phyloP scores from a whole-genome alignment of 768 basidiomycete genomes.

The Lentinula detonsa region DNA sequence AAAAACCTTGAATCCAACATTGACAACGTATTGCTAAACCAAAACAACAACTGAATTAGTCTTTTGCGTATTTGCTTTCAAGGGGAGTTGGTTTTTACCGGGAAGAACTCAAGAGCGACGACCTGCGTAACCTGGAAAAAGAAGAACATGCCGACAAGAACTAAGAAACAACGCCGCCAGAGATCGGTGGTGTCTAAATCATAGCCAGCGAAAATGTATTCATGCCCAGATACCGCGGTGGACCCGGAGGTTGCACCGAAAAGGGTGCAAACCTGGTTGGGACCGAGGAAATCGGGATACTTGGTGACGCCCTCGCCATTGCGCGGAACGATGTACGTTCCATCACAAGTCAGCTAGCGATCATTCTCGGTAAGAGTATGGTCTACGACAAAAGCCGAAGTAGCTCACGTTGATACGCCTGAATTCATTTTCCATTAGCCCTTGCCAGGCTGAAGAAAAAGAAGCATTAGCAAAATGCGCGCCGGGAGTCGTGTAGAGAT shows the following conservation, averaged over 20 bases:
- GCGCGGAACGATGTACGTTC: slow-evolving; percentile 57
- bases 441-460: slow-evolving; percentile 54
- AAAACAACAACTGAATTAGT: slow-evolving; percentile 7
- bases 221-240: slow-evolving; percentile 45
- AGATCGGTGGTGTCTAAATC: slow-evolving; percentile 42
- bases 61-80: slow-evolving; percentile 5
- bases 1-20: slow-evolving; percentile 48
- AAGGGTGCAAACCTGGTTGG: slow-evolving; percentile 76
- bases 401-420: slow-evolving; percentile 52
- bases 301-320: slow-evolving; percentile 48
- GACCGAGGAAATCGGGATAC: slow-evolving; percentile 53
- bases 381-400: slow-evolving; percentile 5
- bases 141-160: slow-evolving; percentile 65
- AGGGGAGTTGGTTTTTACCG: slow-evolving; percentile 31
- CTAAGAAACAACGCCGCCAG: slow-evolving; percentile 65
- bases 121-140: slow-evolving; percentile 68
- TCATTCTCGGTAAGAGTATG: slow-evolving; percentile 5
- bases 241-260: slow-evolving; percentile 59
- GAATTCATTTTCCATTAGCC: slow-evolving; percentile 84
- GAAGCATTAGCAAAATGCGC: not conserved
- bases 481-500: not conserved
- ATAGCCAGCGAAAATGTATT: slow-evolving; percentile 58
- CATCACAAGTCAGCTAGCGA: slow-evolving; percentile 55
- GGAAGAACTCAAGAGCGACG: slow-evolving; percentile 58
- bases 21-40: slow-evolving; percentile 42